Percentiles rank a stretch among this genome's conserved stretches.
Conservation (phyloP, 768 basidiomycete species). For the Russula earlei region DNA sequence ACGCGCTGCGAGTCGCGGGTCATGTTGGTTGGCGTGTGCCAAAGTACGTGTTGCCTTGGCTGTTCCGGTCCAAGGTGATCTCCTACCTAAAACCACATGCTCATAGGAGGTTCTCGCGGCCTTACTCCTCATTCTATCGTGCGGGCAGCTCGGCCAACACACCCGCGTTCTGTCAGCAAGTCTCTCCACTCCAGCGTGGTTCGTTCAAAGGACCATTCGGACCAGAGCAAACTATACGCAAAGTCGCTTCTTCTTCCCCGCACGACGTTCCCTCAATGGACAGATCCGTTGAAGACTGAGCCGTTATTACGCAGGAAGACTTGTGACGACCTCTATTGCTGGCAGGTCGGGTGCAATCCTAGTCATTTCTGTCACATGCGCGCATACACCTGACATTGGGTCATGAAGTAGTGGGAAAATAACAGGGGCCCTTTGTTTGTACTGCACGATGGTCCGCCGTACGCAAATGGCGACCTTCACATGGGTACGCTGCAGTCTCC, state of each 20-base stretch:
- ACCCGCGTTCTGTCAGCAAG: not conserved
- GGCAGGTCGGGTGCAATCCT: slow-evolving; percentile 50
- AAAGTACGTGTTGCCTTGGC: not conserved
- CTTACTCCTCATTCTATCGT: not conserved
- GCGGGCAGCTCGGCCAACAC: not conserved
- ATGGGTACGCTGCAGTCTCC: slow-evolving; percentile 51
- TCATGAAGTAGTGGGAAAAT: slow-evolving; percentile 46
- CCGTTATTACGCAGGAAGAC: slow-evolving; percentile 48
- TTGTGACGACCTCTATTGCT: slow-evolving; percentile 64
- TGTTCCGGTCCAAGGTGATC: not conserved
- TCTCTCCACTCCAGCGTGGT: not conserved
- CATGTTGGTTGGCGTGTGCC: no score
- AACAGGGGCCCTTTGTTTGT: slow-evolving; percentile 65
- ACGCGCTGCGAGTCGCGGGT: no score
- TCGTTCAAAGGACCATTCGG: not conserved
- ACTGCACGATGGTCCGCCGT: slow-evolving; percentile 93
- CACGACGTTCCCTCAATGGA: slow-evolving; percentile 68
- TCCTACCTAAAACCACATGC: not conserved
- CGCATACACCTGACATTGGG: not conserved
- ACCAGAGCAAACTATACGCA: slow-evolving; percentile 34
- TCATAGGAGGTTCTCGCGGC: not conserved
- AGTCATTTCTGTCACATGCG: not conserved
- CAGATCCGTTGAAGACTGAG: slow-evolving; percentile 56
- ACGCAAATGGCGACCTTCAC: slow-evolving; percentile 93
- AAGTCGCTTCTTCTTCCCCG: slow-evolving; percentile 73